phyloP scores from a whole-genome alignment of 2,329 filamentous ascomycete species.

The Diaporthe sp. region DNA sequence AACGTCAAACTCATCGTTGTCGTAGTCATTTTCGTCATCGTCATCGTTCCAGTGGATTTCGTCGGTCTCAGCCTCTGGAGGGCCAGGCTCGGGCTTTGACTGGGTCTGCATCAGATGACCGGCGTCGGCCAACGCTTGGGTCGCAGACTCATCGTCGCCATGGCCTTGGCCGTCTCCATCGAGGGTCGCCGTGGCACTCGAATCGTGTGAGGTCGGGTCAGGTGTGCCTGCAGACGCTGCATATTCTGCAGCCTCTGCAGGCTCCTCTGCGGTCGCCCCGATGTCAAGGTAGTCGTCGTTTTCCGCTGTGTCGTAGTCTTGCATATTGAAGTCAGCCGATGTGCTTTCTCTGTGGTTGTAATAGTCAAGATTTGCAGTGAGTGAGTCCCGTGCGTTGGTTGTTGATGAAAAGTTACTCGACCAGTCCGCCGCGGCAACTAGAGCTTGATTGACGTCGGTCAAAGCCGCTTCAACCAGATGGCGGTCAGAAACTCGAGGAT shows the following conservation, averaged over 20 bases:
- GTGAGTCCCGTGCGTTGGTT: neutral
- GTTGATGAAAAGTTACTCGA: neutral
- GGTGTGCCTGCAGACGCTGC: constrained; percentile 18
- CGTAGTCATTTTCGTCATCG: constrained; percentile 49
- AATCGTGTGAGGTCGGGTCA: constrained; percentile 37
- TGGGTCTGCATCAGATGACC: constrained; percentile 19
- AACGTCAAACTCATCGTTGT: constrained; percentile 41
- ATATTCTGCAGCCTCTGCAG: constrained; percentile 7
- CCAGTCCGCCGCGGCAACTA: neutral
- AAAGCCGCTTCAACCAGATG: neutral
- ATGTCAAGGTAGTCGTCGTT: constrained; percentile 40
- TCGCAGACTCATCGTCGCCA: constrained; percentile 44
- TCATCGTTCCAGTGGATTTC: constrained; percentile 54
- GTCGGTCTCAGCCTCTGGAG: constrained; percentile 40
- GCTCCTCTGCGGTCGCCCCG: constrained; percentile 21
- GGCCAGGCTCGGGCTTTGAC: constrained; percentile 15
- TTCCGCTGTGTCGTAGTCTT: constrained; percentile 34
- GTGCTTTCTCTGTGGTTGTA: neutral
- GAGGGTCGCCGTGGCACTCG: constrained; percentile 49
- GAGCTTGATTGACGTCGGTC: neutral
- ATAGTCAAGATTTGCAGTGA: neutral
- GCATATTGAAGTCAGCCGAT: constrained; percentile 26
- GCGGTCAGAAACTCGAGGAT: neutral
- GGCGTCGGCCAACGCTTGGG: constrained; percentile 42
- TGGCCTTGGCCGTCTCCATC: constrained; percentile 55